Evolutionary conservation across 805 yeast genomes (phyloP).

Genomic region (Barnettozyma siamensis): DNA sequence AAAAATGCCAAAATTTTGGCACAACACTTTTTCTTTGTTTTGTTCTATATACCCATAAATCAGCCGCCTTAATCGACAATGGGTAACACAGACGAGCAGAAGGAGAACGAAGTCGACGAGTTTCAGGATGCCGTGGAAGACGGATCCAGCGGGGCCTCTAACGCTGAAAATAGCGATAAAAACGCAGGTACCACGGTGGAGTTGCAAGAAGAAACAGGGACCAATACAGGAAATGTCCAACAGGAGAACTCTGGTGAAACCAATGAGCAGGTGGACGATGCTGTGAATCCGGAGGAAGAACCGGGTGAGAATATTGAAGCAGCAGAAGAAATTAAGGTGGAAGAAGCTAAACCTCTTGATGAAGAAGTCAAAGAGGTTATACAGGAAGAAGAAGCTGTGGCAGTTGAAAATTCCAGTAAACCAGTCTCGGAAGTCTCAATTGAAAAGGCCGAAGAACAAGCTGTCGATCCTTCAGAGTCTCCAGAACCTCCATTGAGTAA

Average conservation of each 20-base stretch:
- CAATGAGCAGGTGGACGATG: too few species aligned
- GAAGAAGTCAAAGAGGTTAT: neutral
- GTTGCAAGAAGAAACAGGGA: constrained; percentile 13
- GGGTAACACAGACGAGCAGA: neutral
- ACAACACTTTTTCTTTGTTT: neutral
- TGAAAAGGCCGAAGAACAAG: too few species aligned
- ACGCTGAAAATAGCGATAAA: neutral
- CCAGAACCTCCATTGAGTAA: constrained; percentile 8
- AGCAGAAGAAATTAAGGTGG: neutral
- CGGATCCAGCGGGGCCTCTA: neutral
- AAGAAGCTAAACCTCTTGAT: neutral
- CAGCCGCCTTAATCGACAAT: neutral
- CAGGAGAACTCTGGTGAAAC: too few species aligned
- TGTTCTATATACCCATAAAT: too few species aligned
- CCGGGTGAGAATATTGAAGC: neutral
- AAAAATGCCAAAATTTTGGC: neutral
- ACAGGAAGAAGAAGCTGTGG: neutral
- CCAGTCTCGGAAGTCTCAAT: too few species aligned
- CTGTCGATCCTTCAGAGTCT: neutral
- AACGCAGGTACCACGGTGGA: constrained; percentile 7
- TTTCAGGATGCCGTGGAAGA: constrained; percentile 8
- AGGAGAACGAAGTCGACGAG: constrained; percentile 2
- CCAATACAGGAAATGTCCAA: neutral
- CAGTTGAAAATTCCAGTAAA: too few species aligned
- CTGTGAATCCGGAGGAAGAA: too few species aligned